phyloP scores from a whole-genome alignment of 805 yeast genomes.

The Cyberlindnera misumaiensis region DNA sequence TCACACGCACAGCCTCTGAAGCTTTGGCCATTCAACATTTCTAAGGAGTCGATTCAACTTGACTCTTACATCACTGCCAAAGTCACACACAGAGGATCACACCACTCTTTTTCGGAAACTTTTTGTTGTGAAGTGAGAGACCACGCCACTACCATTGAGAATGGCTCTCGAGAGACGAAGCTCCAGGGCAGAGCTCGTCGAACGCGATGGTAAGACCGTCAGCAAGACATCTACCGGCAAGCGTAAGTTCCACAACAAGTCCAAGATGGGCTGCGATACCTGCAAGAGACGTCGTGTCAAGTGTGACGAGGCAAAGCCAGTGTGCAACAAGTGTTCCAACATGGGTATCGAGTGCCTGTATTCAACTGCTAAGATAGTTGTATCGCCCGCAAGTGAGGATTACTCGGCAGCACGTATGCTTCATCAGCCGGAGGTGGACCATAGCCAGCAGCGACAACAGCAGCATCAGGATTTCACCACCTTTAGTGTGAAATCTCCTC shows the following conservation, averaged over 20 bases:
- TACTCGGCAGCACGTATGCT: too few relatives aligned
- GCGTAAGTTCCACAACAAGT: constrained; percentile 83
- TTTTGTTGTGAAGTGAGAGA: too few relatives aligned
- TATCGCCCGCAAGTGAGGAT: too few relatives aligned
- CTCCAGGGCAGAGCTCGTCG: constrained; percentile 20
- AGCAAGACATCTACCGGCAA: constrained; percentile 52
- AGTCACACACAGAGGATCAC: background rate
- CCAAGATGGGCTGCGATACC: constrained; percentile 82
- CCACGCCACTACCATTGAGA: too few relatives aligned
- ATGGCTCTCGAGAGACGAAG: background rate
- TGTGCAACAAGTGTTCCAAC: constrained; percentile 71
- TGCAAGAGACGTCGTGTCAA: constrained; percentile 88
- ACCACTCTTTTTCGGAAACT: too few relatives aligned
- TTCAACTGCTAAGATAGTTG: constrained; percentile 8
- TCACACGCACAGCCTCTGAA: too few relatives aligned
- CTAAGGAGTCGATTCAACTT: constrained; percentile 13
- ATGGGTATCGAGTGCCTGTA: constrained; percentile 77
- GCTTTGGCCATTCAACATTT: background rate
- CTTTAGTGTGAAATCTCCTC: constrained; percentile 11
- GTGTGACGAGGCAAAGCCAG: constrained; percentile 83
- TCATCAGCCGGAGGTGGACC: too few relatives aligned
- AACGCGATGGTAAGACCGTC: constrained; percentile 33
- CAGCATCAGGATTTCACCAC: constrained; percentile 3
- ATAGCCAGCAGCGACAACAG: background rate
- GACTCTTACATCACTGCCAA: constrained; percentile 5